Percentiles rank a stretch among this genome's conserved stretches.
Conservation (phyloP, 2,329 filamentous ascomycete genomes). For the Samsoniella hepiali region DNA sequence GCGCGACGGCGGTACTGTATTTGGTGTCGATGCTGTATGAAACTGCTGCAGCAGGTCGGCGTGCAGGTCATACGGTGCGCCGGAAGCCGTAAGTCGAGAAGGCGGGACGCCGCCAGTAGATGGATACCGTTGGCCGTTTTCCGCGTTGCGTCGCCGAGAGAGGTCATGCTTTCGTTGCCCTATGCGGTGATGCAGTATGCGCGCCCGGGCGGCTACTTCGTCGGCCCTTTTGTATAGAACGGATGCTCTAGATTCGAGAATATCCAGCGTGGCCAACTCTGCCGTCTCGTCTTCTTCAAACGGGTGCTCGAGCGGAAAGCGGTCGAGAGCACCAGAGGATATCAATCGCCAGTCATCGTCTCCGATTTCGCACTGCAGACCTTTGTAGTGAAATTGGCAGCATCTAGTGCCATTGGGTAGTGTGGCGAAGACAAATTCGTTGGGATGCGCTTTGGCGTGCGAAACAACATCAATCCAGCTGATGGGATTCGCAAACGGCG, state of each 20-base stretch:
- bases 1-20: conserved; percentile 25
- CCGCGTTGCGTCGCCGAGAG: conserved; percentile 26
- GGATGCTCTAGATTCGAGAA: conserved; percentile 73
- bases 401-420: conserved; percentile 65
- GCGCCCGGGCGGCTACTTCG: conserved; percentile 59
- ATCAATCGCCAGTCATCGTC: conserved; percentile 87
- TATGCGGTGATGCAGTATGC: conserved; percentile 77
- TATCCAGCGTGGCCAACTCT: conserved; percentile 78
- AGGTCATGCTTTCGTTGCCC: conserved; percentile 33
- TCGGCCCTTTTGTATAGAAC: conserved; percentile 79
- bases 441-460: conserved; percentile 76
- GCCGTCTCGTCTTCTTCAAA: conserved; percentile 84
- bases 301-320: conserved; percentile 72
- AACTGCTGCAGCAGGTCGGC: conserved; percentile 57
- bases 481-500: conserved; percentile 60
- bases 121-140: conserved; percentile 33
- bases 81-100: conserved; percentile 24
- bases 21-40: conserved; percentile 22
- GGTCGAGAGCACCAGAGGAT: conserved; percentile 76
- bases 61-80: conserved; percentile 46
- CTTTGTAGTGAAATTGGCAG: conserved; percentile 80
- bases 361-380: conserved; percentile 76
- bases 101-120: conserved; percentile 29
- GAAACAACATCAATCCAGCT: conserved; percentile 85
- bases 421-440: conserved; percentile 71